Base-by-base conservation (phyloP, 176 grass and related monocot genomes). In the Cymbopogon citratus region DNA sequence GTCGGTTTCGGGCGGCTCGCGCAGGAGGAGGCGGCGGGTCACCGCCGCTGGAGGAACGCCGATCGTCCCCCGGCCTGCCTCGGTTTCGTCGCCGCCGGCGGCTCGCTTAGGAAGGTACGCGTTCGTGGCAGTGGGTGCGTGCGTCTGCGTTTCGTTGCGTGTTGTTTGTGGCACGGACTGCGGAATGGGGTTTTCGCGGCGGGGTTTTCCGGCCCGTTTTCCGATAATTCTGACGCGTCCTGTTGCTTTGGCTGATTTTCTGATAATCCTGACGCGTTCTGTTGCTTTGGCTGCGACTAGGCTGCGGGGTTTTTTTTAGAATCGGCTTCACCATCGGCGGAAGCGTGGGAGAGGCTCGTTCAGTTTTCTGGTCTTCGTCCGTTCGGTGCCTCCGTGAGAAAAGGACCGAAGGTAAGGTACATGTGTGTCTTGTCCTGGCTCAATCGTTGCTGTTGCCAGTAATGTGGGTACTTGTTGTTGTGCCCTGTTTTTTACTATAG, bases 51-150 rank as follows among this genome's bases (percentile, higher is more conserved):
- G 46, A 12, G 71, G 71, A 54, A 27, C 71, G 26, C 26, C 12
- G 73, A 18, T 40, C 13, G 48, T n/a, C 49, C 31, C 31, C 31
- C 31, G 31, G 31, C 21, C 14, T 4, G 38, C 36, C 26, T 71
- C 51, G 13, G 54, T 7, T 40, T 85, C 29, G 40, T 85, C 75
- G 24, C 56, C 66, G 19, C 54, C n/a, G 27, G 66, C 75, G 66
- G 41, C 12, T 71, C 39, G 4, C 28, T 18, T 27, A 38, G 52
- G 65, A 71, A 82, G 85, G 78, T 68, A 28, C 4, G 72, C 10
- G 46, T 51, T n/a, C 29, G 48, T 13, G 18, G 18, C 18, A 12
- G 48, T 74, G 28, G 15, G 9, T 31, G 56, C 15, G 11, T 1
- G 57, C 9, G 63, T 1, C 5, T 51, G 41, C 71, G 23, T 52